Conservation (phyloP, 106 monocot genomes). For the Acanthochlamys bracteata region DNA sequence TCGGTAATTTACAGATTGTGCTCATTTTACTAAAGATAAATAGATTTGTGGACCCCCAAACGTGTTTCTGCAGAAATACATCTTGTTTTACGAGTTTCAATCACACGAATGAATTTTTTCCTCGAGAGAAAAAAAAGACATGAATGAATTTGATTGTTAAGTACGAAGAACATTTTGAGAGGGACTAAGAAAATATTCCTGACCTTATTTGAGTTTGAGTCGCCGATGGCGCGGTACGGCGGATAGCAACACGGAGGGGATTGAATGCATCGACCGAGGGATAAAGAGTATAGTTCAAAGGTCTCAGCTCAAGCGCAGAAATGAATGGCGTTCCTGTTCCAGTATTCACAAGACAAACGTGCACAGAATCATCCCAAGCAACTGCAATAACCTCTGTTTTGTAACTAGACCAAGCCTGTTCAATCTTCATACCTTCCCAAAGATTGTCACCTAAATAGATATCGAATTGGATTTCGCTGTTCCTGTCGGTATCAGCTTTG, state of each 20-base stretch:
- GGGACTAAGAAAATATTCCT: background rate
- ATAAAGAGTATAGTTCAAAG: conserved; percentile 3
- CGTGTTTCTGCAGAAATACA: too few species aligned
- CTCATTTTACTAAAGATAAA: too few species aligned
- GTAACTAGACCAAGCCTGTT: background rate
- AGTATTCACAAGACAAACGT: conserved; percentile 12
- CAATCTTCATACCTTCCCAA: background rate
- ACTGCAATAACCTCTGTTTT: conserved; percentile 8
- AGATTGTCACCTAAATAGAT: background rate
- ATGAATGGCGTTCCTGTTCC: conserved; percentile 22
- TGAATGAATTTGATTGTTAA: too few species aligned
- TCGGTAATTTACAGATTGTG: too few species aligned
- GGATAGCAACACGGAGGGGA: background rate
- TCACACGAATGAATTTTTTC: too few species aligned
- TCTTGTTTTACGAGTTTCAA: too few species aligned
- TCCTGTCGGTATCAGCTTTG: background rate
- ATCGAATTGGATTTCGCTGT: background rate
- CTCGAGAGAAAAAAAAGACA: too few species aligned
- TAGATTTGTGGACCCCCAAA: too few species aligned
- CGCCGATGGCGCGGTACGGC: background rate
- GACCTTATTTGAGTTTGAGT: background rate
- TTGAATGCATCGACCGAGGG: conserved; percentile 2
- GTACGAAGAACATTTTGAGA: too few species aligned
- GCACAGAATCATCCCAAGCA: background rate
- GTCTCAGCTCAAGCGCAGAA: conserved; percentile 18